Evolutionary conservation across 1,139 yeast species (phyloP).

Genomic region (Hanseniaspora uvarum): DNA sequence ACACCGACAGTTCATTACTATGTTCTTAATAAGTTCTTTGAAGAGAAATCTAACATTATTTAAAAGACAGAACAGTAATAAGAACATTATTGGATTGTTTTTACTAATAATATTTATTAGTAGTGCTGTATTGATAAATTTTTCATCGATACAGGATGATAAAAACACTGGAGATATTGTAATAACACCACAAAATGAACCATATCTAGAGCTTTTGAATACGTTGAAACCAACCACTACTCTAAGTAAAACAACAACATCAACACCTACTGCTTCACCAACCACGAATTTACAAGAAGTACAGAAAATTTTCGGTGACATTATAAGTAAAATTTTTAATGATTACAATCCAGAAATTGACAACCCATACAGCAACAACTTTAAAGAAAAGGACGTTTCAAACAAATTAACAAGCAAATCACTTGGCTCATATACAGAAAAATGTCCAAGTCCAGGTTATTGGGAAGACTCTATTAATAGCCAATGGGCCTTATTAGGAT

Average conservation of each 20-base stretch:
- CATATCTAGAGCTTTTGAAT: background rate
- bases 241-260: background rate
- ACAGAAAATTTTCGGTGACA: constrained; percentile 7
- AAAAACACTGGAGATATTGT: background rate
- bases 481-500: constrained; percentile 4
- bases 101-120: background rate
- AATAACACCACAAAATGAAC: background rate
- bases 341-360: constrained; percentile 9
- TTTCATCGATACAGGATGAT: constrained; percentile 1
- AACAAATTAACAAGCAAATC: background rate
- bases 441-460: constrained; percentile 12
- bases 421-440: constrained; percentile 4
- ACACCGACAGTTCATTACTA: background rate
- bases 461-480: constrained; percentile 9
- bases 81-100: background rate
- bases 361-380: background rate
- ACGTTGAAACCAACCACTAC: background rate
- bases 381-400: constrained; percentile 11
- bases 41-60: background rate
- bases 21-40: background rate
- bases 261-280: background rate
- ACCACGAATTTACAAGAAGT: background rate
- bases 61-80: constrained; percentile 3
- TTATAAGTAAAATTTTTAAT: constrained; percentile 3
- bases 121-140: background rate